phyloP scores from a whole-genome alignment of 148 eudicot genomes.

The Fagopyrum esculentum region DNA sequence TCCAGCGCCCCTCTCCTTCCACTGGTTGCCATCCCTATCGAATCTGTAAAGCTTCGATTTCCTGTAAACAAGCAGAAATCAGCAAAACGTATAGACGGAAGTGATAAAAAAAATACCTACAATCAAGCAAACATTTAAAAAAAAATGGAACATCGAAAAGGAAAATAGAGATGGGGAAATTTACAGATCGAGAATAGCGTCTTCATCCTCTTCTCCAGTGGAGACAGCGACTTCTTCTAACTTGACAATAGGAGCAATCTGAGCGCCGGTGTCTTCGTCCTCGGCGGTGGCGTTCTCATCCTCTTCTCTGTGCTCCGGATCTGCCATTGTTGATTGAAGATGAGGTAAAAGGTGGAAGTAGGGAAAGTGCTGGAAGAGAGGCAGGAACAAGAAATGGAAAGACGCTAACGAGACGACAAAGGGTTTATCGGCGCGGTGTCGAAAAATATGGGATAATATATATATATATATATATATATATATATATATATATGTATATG shows the following conservation, averaged over 20 bases:
- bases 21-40: slow-evolving; percentile 22
- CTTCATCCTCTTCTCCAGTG: slow-evolving; percentile 46
- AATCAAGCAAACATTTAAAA: not conserved
- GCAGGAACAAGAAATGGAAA: not conserved
- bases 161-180: not conserved
- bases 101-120: not conserved
- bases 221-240: slow-evolving; percentile 44
- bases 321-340: slow-evolving; percentile 19
- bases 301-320: slow-evolving; percentile 51
- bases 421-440: slow-evolving; percentile 4
- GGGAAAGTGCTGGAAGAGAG: not conserved
- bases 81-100: not conserved
- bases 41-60: slow-evolving; percentile 25
- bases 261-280: slow-evolving; percentile 88
- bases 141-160: not conserved
- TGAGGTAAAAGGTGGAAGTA: not conserved
- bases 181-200: slow-evolving; percentile 37
- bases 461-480: too few species aligned
- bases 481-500: too few species aligned
- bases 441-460: too few species aligned
- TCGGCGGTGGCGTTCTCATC: slow-evolving; percentile 47
- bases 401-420: not conserved
- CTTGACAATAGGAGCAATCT: slow-evolving; percentile 60
- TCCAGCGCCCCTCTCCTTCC: slow-evolving; percentile 33
- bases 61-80: slow-evolving; percentile 7